Evolutionary conservation across 345 rosid species (phyloP).

Genomic region (Dovyalis caffra): DNA sequence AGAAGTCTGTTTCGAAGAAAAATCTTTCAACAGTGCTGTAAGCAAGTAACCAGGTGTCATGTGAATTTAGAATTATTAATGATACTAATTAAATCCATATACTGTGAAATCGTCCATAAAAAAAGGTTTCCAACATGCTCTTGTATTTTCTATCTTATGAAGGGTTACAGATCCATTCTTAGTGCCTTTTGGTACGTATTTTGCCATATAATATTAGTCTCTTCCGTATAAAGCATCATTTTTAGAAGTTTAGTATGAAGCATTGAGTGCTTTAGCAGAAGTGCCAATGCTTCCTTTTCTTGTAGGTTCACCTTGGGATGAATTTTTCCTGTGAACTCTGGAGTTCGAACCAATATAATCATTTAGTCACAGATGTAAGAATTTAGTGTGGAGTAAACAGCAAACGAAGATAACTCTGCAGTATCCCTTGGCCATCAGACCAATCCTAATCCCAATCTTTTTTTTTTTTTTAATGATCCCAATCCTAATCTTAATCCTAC

Average conservation of each 20-base stretch:
- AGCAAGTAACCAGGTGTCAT: not conserved
- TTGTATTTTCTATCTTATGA: too few relatives aligned
- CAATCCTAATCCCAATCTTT: too few relatives aligned
- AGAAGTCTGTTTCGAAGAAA: slow-evolving; percentile 18
- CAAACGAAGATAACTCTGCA: too few relatives aligned
- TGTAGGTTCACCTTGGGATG: too few relatives aligned
- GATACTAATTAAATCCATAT: not conserved
- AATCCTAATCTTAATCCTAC: too few relatives aligned
- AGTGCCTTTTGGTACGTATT: not conserved
- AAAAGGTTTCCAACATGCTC: not conserved
- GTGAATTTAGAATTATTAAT: not conserved
- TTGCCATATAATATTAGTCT: not conserved
- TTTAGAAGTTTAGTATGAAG: too few relatives aligned
- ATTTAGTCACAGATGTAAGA: not conserved
- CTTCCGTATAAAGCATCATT: not conserved
- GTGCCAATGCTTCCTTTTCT: too few relatives aligned
- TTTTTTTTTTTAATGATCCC: too few relatives aligned
- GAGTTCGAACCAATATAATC: not conserved
- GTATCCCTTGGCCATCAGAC: too few relatives aligned
- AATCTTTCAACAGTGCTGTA: not conserved
- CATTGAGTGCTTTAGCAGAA: too few relatives aligned
- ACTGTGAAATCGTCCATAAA: not conserved
- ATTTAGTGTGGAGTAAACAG: not conserved
- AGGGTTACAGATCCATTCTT: not conserved
- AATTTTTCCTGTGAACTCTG: not conserved